phyloP scores from a whole-genome alignment of 2,329 filamentous ascomycete genomes.

The Pestalotiopsis sp. region DNA sequence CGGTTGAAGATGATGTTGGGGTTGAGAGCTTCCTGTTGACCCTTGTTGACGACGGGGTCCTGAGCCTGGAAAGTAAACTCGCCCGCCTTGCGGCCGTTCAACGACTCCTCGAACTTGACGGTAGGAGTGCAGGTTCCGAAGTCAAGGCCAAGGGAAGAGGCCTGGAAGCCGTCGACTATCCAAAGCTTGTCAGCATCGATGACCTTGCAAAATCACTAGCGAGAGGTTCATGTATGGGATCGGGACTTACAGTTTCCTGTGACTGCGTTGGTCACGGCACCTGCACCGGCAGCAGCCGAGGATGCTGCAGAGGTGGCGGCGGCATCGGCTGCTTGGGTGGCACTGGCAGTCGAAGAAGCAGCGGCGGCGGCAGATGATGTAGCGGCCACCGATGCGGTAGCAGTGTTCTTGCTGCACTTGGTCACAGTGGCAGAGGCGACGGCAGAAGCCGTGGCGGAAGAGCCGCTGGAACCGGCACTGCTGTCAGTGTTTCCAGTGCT shows the following conservation, averaged over 20 bases:
- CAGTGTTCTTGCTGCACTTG: background rate
- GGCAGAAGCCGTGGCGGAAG: background rate
- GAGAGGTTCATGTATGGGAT: background rate
- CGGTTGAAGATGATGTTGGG: slow-evolving; percentile 75
- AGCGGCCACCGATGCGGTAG: slow-evolving; percentile 13
- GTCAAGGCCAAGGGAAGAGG: slow-evolving; percentile 40
- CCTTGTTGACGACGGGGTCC: slow-evolving; percentile 61
- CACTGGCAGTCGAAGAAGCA: background rate
- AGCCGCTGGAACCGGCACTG: slow-evolving; percentile 11
- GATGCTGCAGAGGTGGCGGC: slow-evolving; percentile 7
- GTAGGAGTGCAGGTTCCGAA: slow-evolving; percentile 57
- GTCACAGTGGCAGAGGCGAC: background rate
- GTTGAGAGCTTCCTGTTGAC: slow-evolving; percentile 69
- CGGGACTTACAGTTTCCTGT: slow-evolving; percentile 24
- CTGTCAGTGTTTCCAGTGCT: slow-evolving; percentile 17
- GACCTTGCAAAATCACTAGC: background rate
- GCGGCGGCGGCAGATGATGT: slow-evolving; percentile 1
- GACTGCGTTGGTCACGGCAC: slow-evolving; percentile 31
- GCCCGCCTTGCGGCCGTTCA: slow-evolving; percentile 53
- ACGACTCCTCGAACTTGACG: slow-evolving; percentile 61
- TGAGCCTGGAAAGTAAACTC: slow-evolving; percentile 71
- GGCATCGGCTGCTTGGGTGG: slow-evolving; percentile 6
- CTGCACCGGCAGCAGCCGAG: slow-evolving; percentile 25
- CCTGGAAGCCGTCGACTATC: slow-evolving; percentile 30
- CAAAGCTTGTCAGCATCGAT: background rate